Conservation (phyloP, 208 protist species). For the Crithidia sp. region DNA sequence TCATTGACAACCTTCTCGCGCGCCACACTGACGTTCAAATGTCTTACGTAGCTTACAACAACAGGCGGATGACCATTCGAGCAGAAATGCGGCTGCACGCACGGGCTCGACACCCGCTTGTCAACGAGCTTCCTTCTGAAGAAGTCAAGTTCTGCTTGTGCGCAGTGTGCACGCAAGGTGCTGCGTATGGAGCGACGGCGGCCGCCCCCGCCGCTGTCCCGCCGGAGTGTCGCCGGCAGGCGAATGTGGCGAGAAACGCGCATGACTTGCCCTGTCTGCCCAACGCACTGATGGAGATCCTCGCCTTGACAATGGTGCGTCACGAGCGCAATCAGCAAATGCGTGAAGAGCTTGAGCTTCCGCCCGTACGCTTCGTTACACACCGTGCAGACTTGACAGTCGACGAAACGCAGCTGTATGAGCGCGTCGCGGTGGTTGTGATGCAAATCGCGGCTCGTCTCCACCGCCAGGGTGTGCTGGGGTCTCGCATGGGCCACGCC, state of each 20-base stretch:
- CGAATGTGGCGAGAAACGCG: not conserved
- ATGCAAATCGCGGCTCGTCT: constrained; percentile 23
- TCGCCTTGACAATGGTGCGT: constrained; percentile 43
- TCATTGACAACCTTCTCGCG: not conserved
- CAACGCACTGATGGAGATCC: constrained; percentile 23
- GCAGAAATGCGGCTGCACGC: not conserved
- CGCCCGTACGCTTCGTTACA: constrained; percentile 21
- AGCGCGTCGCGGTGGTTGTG: constrained; percentile 34
- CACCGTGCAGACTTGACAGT: constrained; percentile 18
- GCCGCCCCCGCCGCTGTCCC: not conserved
- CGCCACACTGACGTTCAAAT: not conserved
- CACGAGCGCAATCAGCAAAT: constrained; percentile 50
- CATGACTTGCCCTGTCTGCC: constrained; percentile 12
- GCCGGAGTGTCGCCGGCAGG: not conserved
- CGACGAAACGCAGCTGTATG: constrained; percentile 47
- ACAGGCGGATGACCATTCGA: not conserved
- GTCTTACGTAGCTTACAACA: not conserved
- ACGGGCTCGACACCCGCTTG: not conserved
- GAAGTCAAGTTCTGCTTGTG: constrained; percentile 14
- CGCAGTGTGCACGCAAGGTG: constrained; percentile 10
- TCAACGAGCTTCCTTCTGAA: not conserved
- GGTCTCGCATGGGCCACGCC: constrained; percentile 29
- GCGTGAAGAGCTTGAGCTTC: constrained; percentile 35
- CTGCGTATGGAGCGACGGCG: constrained; percentile 5
- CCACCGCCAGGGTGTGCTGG: constrained; percentile 43